A percentile compares a stretch with the other conserved stretches of the same genome.
These are phyloP conservation scores for Cladorrhinum sp. DNA, from an alignment of 2,329 filamentous ascomycete species.

Conservation along the genomic window DNA sequence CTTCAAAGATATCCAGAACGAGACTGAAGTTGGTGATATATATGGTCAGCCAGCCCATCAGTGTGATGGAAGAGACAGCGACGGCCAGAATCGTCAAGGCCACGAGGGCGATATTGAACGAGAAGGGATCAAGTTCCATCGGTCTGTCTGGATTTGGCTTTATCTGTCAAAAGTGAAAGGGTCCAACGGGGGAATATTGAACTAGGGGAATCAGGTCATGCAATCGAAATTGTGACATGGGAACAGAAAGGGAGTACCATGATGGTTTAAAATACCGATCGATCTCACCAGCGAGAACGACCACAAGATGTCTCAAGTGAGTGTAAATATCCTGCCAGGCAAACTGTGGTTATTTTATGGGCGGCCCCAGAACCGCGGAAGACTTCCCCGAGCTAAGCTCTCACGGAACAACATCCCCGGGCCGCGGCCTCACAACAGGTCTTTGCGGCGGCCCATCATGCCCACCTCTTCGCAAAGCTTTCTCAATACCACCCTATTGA, in stretches of 20 bases:
- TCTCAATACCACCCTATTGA: neutral
- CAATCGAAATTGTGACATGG: too few species aligned
- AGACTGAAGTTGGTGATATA: neutral
- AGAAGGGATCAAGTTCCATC: neutral
- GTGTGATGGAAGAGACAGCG: neutral
- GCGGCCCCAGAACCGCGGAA: neutral
- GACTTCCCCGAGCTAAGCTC: neutral
- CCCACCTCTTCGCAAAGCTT: neutral
- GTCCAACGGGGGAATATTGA: too few species aligned
- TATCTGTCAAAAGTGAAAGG: too few species aligned
- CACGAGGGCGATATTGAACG: neutral
- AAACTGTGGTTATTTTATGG: neutral
- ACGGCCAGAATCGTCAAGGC: neutral
- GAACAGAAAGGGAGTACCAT: too few species aligned
- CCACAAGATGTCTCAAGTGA: too few species aligned
- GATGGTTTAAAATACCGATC: too few species aligned
- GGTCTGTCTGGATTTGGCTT: neutral
- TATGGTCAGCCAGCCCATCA: neutral
- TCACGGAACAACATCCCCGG: too few species aligned
- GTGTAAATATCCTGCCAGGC: neutral
- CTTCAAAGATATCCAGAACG: neutral
- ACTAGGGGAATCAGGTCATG: too few species aligned
- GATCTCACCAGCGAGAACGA: too few species aligned
- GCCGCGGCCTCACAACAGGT: neutral
- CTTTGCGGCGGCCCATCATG: neutral